Base-by-base conservation (phyloP, 2,329 filamentous ascomycete genomes). In the Clarireedia homoeocarpa region DNA sequence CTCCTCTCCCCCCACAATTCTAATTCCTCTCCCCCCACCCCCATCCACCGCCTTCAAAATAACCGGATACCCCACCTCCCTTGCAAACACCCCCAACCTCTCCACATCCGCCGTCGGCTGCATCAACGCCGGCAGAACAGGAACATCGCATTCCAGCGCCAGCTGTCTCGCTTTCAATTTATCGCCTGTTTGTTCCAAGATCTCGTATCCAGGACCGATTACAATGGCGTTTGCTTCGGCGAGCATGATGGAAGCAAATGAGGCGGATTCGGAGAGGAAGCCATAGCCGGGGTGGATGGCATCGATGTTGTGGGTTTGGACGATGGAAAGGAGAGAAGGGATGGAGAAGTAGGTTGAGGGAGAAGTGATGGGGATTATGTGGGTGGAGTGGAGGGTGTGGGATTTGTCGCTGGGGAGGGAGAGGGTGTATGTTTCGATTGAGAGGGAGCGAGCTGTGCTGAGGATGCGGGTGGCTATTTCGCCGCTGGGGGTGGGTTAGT, bases 281-380 rank as follows among this genome's bases (percentile, higher is more conserved):
- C 85, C 86, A 73, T 89, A 89, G 10, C 86, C 86, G 1, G 85
- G 85, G 69, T 89, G 86, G 61, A 89, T 84, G 15, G 81, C 81
- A 66, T 85, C 78, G 63, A 84, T 79, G 0, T 69, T 60, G 63
- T 83, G 66, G 39, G 77, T 70, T 54, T 75, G 73, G 3, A 69
- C 76, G 24, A 84, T 66, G 0, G 67, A 55, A 6, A 82, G 65
- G 0, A 84, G 66, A 6, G 72, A 66, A 6, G 73, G 58, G 34
- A 82, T 77, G 60, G 78, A 71, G 63, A 82, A 73, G 62, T 83
- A 85, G 0, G 75, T 73, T 1, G 74, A 68, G 17, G 79, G 72
- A 0, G 78, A 79, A 1, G 73, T 64, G 3, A 85, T 66, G 55
- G 74, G 68, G 20, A 85, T 69, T 4, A 76, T 72, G 60, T 80